Percentiles rank a stretch among this genome's conserved stretches.
phyloP scores from a whole-genome alignment of 805 yeast genomes.

The Hanseniaspora singularis region DNA sequence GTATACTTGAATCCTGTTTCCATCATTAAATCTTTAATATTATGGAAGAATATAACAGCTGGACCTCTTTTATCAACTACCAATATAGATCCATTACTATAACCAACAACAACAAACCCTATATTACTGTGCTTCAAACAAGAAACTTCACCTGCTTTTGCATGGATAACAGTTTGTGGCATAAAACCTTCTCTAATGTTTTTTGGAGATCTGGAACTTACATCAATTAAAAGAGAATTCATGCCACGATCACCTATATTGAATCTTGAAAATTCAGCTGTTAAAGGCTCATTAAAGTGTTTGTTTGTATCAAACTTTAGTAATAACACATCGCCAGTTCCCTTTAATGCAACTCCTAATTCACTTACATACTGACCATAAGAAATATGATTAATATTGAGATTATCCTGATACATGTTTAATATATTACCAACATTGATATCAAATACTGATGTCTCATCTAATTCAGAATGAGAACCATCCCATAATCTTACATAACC shows the following conservation, averaged over 20 bases:
- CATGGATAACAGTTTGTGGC: constrained; percentile 40
- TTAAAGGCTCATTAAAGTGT: constrained; percentile 26
- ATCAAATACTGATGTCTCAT: constrained; percentile 47
- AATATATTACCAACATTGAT: constrained; percentile 43
- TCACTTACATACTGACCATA: constrained; percentile 72
- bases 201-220: constrained; percentile 42
- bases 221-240: constrained; percentile 33
- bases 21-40: constrained; percentile 23
- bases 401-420: constrained; percentile 34
- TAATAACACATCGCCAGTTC: constrained; percentile 60
- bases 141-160: constrained; percentile 40
- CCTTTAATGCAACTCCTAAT: constrained; percentile 48
- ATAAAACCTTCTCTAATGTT: constrained; percentile 47
- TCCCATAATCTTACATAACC: constrained; percentile 80
- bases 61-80: constrained; percentile 76
- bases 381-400: constrained; percentile 47
- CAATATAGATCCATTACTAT: constrained; percentile 58
- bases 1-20: constrained; percentile 20
- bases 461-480: constrained; percentile 62
- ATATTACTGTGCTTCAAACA: constrained; percentile 56
- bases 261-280: constrained; percentile 22
- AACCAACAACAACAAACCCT: constrained; percentile 77
- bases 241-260: constrained; percentile 19
- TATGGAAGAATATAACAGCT: constrained; percentile 43
- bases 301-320: constrained; percentile 56